Base-by-base conservation (phyloP, 805 yeast species). In the Starmerella stigmatis region DNA sequence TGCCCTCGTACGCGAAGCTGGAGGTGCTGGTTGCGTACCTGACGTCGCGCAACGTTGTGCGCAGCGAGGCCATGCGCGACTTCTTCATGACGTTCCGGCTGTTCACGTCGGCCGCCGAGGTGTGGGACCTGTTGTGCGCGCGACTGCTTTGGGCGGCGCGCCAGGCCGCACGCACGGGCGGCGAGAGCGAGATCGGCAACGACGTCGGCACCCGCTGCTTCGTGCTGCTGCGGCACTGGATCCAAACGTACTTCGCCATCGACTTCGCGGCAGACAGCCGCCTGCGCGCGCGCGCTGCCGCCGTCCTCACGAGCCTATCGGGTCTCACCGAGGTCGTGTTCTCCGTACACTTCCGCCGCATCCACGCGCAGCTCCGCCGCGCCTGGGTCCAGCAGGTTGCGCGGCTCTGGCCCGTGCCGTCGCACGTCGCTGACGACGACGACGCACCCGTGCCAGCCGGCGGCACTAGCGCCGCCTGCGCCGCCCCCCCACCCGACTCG, bases 141-240 rank as follows among this genome's bases (percentile, higher is more conserved):
- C 69, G 96, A 43, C 65, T 86, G 29, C 68, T 75, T 10, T 85
- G 95, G 94, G 75, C 86, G 20, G 62, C 82, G 21, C 71, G 70
- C 17, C 58, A 17, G 15, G 45, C 47, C 13, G 57, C 64, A 10
- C 49, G 57, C 33, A 37, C 29, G 17, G 49, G 45, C 0, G 60
- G 56, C 16, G 55, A 57, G n/a, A 57, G 57, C 32, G 53, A 50
- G 21, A 58, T 72, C 3, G 94, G 94, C 1, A 73, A 78, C 48
- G 67, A 81, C 36, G 79, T 81, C 2, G 67, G 84, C 11, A 72
- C 88, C 29, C 71, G 97, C 56, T 80, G 94, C 0, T 89, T 88
- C 66, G 95, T 85, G 22, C 78, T 82, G 23, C 55, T 92, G 34
- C 74, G 96, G 57, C 94, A 85, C 65, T 89, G 97, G 94, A 61